These are phyloP conservation scores for Colletotrichum echinochloae DNA, from an alignment of 2,329 filamentous ascomycete species.

Conservation along the genomic window DNA sequence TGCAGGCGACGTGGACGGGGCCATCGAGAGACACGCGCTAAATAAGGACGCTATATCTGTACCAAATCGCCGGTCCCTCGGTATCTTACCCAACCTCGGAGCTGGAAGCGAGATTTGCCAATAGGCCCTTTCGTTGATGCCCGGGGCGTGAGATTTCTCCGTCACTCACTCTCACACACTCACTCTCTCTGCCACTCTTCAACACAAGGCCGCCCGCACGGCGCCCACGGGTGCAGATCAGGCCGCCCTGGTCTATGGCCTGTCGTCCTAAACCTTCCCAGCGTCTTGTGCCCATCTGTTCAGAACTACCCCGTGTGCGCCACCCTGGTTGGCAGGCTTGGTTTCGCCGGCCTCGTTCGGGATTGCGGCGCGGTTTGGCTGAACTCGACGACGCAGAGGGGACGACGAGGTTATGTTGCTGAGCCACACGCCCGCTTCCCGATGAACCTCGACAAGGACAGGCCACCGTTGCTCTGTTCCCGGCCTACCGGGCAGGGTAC, in stretches of 20 bases:
- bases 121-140: neutral
- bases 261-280: neutral
- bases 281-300: slow-evolving; percentile 9
- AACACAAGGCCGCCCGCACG: no score
- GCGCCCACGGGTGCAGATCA: slow-evolving; percentile 1
- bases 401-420: neutral
- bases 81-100: neutral
- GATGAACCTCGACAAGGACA: slow-evolving; percentile 34
- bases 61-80: slow-evolving; percentile 2
- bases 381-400: neutral
- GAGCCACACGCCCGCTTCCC: slow-evolving; percentile 25
- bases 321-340: no score
- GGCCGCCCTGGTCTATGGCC: neutral
- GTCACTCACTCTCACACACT: neutral
- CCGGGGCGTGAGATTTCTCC: neutral
- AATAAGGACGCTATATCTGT: neutral
- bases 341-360: slow-evolving; percentile 2
- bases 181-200: no score
- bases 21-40: neutral
- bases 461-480: slow-evolving; percentile 31
- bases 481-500: slow-evolving; percentile 22
- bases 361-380: neutral
- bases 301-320: neutral
- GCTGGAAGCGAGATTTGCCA: slow-evolving; percentile 8
- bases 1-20: neutral